phyloP scores from a whole-genome alignment of 768 basidiomycete species.

The Mycena pura region DNA sequence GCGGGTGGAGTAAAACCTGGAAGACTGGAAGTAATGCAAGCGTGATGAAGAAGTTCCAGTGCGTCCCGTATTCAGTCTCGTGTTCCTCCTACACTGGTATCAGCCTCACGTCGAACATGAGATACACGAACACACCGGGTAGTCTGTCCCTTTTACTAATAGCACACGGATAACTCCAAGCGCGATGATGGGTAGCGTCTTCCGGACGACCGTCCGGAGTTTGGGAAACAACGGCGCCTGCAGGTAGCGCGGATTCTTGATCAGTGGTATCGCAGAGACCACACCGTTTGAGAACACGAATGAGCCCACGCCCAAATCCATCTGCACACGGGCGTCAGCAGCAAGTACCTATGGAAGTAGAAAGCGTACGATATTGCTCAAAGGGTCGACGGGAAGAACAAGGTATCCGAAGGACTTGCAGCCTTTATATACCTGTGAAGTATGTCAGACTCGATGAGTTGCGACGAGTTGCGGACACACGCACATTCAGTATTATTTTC shows the following conservation, averaged over 20 bases:
- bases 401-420: not conserved
- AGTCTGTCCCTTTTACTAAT: slow-evolving; percentile 91
- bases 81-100: slow-evolving; percentile 75
- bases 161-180: slow-evolving; percentile 82
- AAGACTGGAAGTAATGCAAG: too few species aligned
- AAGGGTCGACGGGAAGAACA: too few species aligned
- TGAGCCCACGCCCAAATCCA: slow-evolving; percentile 97
- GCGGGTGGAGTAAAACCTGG: slow-evolving; percentile 71
- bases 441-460: not conserved
- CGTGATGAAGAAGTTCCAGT: slow-evolving; percentile 99
- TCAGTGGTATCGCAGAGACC: slow-evolving; percentile 83
- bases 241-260: slow-evolving; percentile 67
- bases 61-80: slow-evolving; percentile 92
- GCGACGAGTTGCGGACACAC: too few species aligned
- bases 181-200: slow-evolving; percentile 68
- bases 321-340: slow-evolving; percentile 56
- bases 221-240: slow-evolving; percentile 57
- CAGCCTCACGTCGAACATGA: not conserved
- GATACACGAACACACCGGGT: slow-evolving; percentile 70
- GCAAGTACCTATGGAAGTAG: not conserved
- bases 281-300: slow-evolving; percentile 97
- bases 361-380: too few species aligned
- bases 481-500: too few species aligned
- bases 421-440: not conserved
- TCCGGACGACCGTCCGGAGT: slow-evolving; percentile 55